Percentiles rank a stretch among this genome's conserved stretches.
Evolutionary conservation across 768 basidiomycete genomes (phyloP).

Genomic region (Suillus sp.): DNA sequence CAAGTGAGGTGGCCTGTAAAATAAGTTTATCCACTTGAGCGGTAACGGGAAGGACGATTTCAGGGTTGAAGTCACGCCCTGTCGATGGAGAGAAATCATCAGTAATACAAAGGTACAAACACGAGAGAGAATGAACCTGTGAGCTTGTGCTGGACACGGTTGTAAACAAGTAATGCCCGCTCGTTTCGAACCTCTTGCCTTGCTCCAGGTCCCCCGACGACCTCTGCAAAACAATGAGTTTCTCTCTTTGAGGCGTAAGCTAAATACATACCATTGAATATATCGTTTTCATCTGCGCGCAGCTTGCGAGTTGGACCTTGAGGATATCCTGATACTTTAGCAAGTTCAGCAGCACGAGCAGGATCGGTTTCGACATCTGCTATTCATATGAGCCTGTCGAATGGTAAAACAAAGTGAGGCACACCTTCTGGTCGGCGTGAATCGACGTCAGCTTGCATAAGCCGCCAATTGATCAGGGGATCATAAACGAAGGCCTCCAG

Average conservation of each 20-base stretch:
- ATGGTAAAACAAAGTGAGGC: conserved; percentile 17
- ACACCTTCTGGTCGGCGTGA: conserved; percentile 68
- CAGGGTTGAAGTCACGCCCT: conserved; percentile 95
- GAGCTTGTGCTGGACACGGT: conserved; percentile 92
- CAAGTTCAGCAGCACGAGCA: conserved; percentile 61
- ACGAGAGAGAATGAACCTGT: conserved; percentile 57
- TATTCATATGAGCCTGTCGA: conserved; percentile 4
- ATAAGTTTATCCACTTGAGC: conserved; percentile 93
- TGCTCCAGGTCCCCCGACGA: conserved; percentile 55
- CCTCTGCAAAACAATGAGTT: conserved; percentile 30
- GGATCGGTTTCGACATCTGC: conserved; percentile 49
- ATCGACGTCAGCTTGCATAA: conserved; percentile 85
- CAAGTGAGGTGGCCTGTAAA: conserved; percentile 87
- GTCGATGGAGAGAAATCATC: conserved; percentile 8
- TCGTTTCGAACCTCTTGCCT: conserved; percentile 89
- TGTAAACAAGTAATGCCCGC: conserved; percentile 87
- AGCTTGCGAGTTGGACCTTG: conserved; percentile 81
- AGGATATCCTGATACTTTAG: conserved; percentile 68
- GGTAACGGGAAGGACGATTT: conserved; percentile 68
- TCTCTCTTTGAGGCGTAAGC: conserved; percentile 6
- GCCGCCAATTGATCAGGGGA: conserved; percentile 95
- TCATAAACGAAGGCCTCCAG: conserved; percentile 99
- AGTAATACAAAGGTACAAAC: neutral
- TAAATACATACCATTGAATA: conserved; percentile 72
- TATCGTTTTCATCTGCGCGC: conserved; percentile 92